Percentiles rank a stretch among this genome's conserved stretches.
Evolutionary conservation across 148 eudicot species (phyloP).

Genomic region (Rhododendron simsii): DNA sequence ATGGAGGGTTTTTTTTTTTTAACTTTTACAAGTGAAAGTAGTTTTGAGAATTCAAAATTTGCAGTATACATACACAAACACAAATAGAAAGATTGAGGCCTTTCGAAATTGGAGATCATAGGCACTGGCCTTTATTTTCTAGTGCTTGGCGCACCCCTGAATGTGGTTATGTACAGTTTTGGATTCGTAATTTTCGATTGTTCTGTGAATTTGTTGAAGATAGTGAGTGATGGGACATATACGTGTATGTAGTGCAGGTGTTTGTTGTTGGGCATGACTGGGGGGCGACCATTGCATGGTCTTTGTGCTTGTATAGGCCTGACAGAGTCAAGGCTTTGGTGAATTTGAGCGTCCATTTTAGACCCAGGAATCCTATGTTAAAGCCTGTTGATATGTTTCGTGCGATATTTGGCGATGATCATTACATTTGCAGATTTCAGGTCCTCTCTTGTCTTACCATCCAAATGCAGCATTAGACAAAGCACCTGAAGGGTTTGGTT

Average conservation of each 20-base stretch:
- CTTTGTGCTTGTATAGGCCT: slow-evolving; percentile 10
- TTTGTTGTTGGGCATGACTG: slow-evolving; percentile 13
- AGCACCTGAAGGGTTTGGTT: not conserved
- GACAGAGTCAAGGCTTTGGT: slow-evolving; percentile 14
- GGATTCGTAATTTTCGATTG: not conserved
- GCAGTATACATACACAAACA: too few species aligned
- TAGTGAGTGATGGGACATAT: not conserved
- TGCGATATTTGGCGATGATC: slow-evolving; percentile 8
- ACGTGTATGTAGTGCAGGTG: not conserved
- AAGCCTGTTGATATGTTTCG: not conserved
- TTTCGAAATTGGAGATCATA: too few species aligned
- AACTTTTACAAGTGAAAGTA: too few species aligned
- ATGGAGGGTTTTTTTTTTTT: too few species aligned
- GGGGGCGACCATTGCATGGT: slow-evolving; percentile 1
- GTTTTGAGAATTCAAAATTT: too few species aligned
- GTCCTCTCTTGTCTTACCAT: not conserved
- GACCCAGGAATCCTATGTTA: slow-evolving; percentile 3
- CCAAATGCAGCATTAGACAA: not conserved
- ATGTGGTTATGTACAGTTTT: too few species aligned
- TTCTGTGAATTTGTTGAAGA: not conserved
- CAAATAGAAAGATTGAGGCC: too few species aligned
- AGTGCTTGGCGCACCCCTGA: too few species aligned
- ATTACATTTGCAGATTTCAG: slow-evolving; percentile 11
- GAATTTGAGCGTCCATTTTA: slow-evolving; percentile 10
- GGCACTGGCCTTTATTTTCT: too few species aligned